These are phyloP conservation scores for Monilinia fructigena DNA, from an alignment of 2,329 filamentous ascomycete species.

Conservation along the genomic window DNA sequence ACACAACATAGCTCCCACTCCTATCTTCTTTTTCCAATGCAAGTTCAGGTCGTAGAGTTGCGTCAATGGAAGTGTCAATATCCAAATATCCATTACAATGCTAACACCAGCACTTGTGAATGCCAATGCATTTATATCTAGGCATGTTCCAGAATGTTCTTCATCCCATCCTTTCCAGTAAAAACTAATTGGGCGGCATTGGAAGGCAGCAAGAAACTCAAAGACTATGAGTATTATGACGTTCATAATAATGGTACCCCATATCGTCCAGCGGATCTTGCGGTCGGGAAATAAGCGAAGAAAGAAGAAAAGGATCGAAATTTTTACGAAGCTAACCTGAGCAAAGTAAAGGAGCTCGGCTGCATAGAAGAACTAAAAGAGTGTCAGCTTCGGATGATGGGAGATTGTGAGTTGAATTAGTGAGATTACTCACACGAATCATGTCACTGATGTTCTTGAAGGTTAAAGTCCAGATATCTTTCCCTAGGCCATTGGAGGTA, in stretches of 20 bases:
- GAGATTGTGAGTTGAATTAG: neutral
- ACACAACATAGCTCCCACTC: slow-evolving; percentile 51
- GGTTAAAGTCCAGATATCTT: slow-evolving; percentile 28
- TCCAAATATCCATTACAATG: slow-evolving; percentile 52
- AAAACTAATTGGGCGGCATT: slow-evolving; percentile 52
- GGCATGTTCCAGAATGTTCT: slow-evolving; percentile 47
- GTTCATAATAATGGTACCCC: slow-evolving; percentile 22
- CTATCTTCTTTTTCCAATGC: slow-evolving; percentile 48
- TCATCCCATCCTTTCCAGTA: slow-evolving; percentile 56
- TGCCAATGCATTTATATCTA: slow-evolving; percentile 49
- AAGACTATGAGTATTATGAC: slow-evolving; percentile 25
- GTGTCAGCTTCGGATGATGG: neutral
- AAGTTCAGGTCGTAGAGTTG: slow-evolving; percentile 47
- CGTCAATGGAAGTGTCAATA: slow-evolving; percentile 51
- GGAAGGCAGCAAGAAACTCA: slow-evolving; percentile 32
- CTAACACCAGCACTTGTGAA: slow-evolving; percentile 53
- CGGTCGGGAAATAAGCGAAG: slow-evolving; percentile 29
- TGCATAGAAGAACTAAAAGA: slow-evolving; percentile 27
- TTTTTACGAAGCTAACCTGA: slow-evolving; percentile 25
- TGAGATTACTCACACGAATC: slow-evolving; percentile 24
- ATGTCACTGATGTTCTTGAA: slow-evolving; percentile 26
- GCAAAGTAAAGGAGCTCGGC: slow-evolving; percentile 29
- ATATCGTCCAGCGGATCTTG: slow-evolving; percentile 15
- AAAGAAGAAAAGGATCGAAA: slow-evolving; percentile 29
- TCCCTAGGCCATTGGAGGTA: slow-evolving; percentile 23